These are phyloP conservation scores for Euphorbia pulcherrima DNA, from an alignment of 345 rosid species.

Conservation along the genomic window DNA sequence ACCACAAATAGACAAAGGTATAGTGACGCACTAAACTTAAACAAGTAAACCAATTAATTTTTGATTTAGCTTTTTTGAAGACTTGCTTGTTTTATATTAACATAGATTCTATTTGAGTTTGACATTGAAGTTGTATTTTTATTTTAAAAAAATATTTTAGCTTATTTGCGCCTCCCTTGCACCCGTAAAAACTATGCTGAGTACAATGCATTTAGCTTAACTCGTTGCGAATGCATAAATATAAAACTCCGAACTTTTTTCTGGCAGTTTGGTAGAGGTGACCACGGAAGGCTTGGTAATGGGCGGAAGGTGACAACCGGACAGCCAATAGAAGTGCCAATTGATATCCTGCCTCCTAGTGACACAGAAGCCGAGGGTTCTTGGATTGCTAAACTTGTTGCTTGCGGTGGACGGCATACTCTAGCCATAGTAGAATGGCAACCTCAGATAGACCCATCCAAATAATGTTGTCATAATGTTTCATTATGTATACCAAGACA, in stretches of 20 bases:
- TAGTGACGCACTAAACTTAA: too few species aligned
- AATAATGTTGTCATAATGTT: background rate
- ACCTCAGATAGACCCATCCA: conserved; percentile 14
- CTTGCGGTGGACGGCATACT: conserved; percentile 94
- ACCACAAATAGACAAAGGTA: too few species aligned
- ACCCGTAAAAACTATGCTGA: too few species aligned
- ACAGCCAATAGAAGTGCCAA: conserved; percentile 84
- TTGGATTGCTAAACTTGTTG: conserved; percentile 77
- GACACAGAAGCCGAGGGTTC: conserved; percentile 41
- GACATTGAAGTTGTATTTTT: too few species aligned
- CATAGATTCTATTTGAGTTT: too few species aligned
- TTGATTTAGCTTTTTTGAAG: too few species aligned
- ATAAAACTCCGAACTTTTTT: conserved; percentile 9
- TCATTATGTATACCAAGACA: background rate
- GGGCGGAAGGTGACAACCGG: conserved; percentile 91
- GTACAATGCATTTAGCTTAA: background rate
- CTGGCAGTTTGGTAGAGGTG: conserved; percentile 92
- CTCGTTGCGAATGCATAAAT: background rate
- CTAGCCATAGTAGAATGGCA: conserved; percentile 80
- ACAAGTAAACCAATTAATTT: too few species aligned
- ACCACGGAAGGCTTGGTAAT: conserved; percentile 90
- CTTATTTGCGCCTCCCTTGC: too few species aligned
- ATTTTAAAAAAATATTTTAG: too few species aligned
- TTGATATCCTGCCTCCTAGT: conserved; percentile 50
- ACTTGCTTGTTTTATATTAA: too few species aligned